phyloP scores from a whole-genome alignment of 352 stramenopile genomes.

The Phytophthora ohioensis region DNA sequence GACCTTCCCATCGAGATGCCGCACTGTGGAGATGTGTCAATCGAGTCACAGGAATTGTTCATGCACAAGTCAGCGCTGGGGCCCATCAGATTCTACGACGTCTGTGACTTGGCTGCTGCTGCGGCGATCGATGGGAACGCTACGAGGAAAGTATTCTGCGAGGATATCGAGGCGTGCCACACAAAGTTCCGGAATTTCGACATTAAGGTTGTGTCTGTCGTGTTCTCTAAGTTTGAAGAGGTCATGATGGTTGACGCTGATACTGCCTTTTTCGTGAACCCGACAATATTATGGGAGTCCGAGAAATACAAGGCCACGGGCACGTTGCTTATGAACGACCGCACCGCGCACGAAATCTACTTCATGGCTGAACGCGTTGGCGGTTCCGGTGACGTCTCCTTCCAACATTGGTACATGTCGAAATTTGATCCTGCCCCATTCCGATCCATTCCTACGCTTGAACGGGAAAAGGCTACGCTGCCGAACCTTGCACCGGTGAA shows the following conservation, averaged over 20 bases:
- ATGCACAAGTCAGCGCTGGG: slow-evolving; percentile 21
- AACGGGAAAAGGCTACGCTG: slow-evolving; percentile 30
- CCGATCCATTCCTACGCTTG: slow-evolving; percentile 31
- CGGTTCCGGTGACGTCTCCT: slow-evolving; percentile 23
- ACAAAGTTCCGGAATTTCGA: slow-evolving; percentile 43
- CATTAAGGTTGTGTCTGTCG: slow-evolving; percentile 41
- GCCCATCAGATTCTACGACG: slow-evolving; percentile 38
- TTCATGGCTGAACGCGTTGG: slow-evolving; percentile 37
- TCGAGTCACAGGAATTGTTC: slow-evolving; percentile 8
- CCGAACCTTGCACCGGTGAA: slow-evolving; percentile 24
- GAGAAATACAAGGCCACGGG: slow-evolving; percentile 40
- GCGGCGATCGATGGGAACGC: not conserved
- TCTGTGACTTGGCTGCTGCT: slow-evolving; percentile 27
- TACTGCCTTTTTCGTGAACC: slow-evolving; percentile 51
- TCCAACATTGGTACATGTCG: slow-evolving; percentile 45
- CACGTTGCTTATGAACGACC: slow-evolving; percentile 62
- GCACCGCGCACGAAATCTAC: slow-evolving; percentile 42
- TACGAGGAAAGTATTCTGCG: slow-evolving; percentile 43
- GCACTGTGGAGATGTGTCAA: slow-evolving; percentile 46
- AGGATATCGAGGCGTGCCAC: slow-evolving; percentile 35
- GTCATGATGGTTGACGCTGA: slow-evolving; percentile 63
- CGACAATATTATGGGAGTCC: slow-evolving; percentile 41
- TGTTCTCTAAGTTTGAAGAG: slow-evolving; percentile 55
- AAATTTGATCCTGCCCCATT: slow-evolving; percentile 50
- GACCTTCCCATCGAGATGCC: slow-evolving; percentile 42